These are phyloP conservation scores for Prunus davidiana DNA, from an alignment of 306 rosid species.

Conservation along the genomic window DNA sequence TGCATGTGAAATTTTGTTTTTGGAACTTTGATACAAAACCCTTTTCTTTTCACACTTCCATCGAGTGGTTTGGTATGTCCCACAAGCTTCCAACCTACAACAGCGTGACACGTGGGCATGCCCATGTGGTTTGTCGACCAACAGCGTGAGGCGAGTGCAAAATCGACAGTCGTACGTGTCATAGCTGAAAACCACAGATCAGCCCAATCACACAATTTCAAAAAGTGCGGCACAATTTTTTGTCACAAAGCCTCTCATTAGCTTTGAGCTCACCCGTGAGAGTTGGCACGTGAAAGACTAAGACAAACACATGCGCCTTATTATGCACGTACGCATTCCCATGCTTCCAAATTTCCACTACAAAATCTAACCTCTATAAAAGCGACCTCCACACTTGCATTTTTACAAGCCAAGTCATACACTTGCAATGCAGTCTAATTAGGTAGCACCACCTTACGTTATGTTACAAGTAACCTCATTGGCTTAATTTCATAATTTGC, in stretches of 20 bases:
- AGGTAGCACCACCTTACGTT: neutral
- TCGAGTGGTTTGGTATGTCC: neutral
- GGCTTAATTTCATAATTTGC: neutral
- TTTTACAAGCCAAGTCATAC: constrained; percentile 17
- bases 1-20: constrained; percentile 44
- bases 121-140: neutral
- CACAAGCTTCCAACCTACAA: neutral
- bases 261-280: constrained; percentile 29
- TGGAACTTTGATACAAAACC: constrained; percentile 27
- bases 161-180: constrained; percentile 32
- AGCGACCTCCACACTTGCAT: constrained; percentile 13
- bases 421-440: neutral
- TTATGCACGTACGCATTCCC: constrained; percentile 12
- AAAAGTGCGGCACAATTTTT: constrained; percentile 23
- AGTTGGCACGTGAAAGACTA: constrained; percentile 50
- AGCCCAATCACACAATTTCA: constrained; percentile 10
- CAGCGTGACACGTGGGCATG: neutral
- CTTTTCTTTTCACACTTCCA: neutral
- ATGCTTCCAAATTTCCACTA: neutral
- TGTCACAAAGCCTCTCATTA: neutral
- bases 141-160: constrained; percentile 9
- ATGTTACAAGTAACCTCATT: neutral
- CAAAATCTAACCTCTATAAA: constrained; percentile 25
- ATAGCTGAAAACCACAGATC: constrained; percentile 12
- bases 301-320: constrained; percentile 37